A percentile compares a stretch with the other conserved stretches of the same genome.
Evolutionary conservation across 2,329 filamentous ascomycete species (phyloP).

Genomic region (Monilinia aucupariae): DNA sequence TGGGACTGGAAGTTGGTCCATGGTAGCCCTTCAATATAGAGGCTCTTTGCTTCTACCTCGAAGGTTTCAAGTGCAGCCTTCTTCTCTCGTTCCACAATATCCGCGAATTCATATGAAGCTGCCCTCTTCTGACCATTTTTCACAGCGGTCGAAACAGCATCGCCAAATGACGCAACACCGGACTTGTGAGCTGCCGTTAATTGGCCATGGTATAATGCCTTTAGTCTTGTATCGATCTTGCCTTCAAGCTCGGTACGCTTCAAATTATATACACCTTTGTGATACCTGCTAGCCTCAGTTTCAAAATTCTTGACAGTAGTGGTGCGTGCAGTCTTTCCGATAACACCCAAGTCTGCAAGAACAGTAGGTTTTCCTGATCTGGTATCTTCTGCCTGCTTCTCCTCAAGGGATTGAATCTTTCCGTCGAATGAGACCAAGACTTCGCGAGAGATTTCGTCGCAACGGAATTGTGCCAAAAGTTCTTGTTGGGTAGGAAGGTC

Average conservation of each 20-base stretch:
- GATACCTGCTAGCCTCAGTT: constrained; percentile 84
- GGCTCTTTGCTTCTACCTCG: constrained; percentile 65
- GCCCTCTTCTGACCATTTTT: constrained; percentile 92
- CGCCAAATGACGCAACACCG: constrained; percentile 76
- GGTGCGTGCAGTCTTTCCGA: constrained; percentile 65
- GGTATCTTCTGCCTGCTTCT: constrained; percentile 70
- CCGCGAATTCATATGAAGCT: constrained; percentile 85
- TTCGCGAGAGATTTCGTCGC: constrained; percentile 91
- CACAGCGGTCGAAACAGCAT: constrained; percentile 79
- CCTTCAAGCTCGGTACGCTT: constrained; percentile 79
- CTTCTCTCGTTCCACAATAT: constrained; percentile 84
- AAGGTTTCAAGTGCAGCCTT: constrained; percentile 69
- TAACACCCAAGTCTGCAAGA: constrained; percentile 66
- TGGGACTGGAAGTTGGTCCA: constrained; percentile 89
- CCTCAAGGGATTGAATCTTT: constrained; percentile 76
- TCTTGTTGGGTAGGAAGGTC: constrained; percentile 97
- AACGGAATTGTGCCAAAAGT: constrained; percentile 91
- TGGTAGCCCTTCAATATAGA: constrained; percentile 69
- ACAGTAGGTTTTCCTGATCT: constrained; percentile 69
- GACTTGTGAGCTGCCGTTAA: constrained; percentile 83
- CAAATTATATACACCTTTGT: constrained; percentile 87
- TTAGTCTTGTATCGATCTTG: constrained; percentile 85
- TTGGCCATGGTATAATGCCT: constrained; percentile 83
- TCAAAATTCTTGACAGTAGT: constrained; percentile 82
- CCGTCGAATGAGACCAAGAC: constrained; percentile 80